Conservation (phyloP, 2,329 filamentous ascomycete species). For the Pezicula rhizophila region DNA sequence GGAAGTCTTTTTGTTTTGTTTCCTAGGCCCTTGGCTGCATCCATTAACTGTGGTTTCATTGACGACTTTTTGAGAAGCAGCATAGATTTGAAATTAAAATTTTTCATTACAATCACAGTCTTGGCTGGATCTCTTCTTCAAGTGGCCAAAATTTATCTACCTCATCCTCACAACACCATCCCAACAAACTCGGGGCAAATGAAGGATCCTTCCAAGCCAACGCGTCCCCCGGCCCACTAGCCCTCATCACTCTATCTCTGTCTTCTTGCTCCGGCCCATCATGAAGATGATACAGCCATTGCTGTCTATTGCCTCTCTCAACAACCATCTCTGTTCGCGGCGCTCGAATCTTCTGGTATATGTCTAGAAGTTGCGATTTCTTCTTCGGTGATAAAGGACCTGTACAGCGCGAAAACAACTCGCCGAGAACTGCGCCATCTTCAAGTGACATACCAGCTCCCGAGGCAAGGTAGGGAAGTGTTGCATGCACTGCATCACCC, state of each 20-base stretch:
- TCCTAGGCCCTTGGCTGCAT: too few species aligned
- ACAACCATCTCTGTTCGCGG: conserved; percentile 55
- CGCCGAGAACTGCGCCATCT: conserved; percentile 50
- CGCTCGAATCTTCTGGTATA: conserved; percentile 53
- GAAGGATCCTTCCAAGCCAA: conserved; percentile 34
- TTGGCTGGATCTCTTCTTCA: background rate
- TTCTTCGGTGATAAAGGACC: conserved; percentile 19
- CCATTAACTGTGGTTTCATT: too few species aligned
- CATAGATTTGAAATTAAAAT: too few species aligned
- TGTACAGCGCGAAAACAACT: conserved; percentile 40
- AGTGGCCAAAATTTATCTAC: conserved; percentile 14
- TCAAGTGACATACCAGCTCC: conserved; percentile 55
- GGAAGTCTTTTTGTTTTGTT: too few species aligned
- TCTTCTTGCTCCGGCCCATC: conserved; percentile 51
- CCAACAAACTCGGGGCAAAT: conserved; percentile 30
- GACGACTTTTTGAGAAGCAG: too few species aligned
- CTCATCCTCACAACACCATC: conserved; percentile 32
- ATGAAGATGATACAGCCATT: conserved; percentile 50
- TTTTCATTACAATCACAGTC: background rate
- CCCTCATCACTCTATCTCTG: conserved; percentile 42
- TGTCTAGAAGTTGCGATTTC: conserved; percentile 29
- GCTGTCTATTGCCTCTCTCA: conserved; percentile 52
- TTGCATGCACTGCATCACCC: conserved; percentile 60
- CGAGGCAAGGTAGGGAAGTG: conserved; percentile 54
- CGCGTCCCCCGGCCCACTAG: conserved; percentile 33